Percentiles rank a stretch among this genome's conserved stretches.
Conservation (phyloP, 139 green algal genomes). For the Deuterostichococcus epilithicus region DNA sequence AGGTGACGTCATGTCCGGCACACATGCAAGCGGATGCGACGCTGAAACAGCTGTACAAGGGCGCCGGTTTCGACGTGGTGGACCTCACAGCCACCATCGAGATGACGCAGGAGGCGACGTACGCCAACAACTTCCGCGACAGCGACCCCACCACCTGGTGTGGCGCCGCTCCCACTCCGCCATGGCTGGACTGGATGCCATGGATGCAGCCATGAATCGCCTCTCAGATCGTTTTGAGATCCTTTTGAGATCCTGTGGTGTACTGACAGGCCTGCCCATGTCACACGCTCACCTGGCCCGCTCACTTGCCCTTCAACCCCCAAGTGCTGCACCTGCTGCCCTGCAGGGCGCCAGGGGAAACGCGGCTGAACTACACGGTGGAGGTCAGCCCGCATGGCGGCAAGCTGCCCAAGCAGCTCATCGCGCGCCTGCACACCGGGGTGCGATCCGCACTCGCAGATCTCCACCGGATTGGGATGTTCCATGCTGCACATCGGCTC, state of each 20-base stretch:
- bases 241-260: too few species aligned
- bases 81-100: neutral
- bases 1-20: neutral
- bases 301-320: too few species aligned
- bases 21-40: neutral
- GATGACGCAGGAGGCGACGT: neutral
- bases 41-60: neutral
- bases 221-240: too few species aligned
- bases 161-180: neutral
- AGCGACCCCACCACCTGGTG: neutral
- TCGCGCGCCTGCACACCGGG: neutral
- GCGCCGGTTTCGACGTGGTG: neutral
- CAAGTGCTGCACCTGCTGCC: too few species aligned
- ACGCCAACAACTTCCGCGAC: neutral
- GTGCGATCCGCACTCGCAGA: too few species aligned
- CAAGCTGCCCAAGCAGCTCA: neutral
- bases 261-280: too few species aligned
- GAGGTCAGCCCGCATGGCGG: neutral
- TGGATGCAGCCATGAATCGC: too few species aligned
- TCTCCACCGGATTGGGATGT: too few species aligned
- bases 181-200: too few species aligned
- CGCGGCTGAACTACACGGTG: neutral
- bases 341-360: neutral
- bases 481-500: too few species aligned
- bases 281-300: too few species aligned